phyloP scores from a whole-genome alignment of 2,329 filamentous ascomycete species.

The Davidsoniella neocaledoniae region DNA sequence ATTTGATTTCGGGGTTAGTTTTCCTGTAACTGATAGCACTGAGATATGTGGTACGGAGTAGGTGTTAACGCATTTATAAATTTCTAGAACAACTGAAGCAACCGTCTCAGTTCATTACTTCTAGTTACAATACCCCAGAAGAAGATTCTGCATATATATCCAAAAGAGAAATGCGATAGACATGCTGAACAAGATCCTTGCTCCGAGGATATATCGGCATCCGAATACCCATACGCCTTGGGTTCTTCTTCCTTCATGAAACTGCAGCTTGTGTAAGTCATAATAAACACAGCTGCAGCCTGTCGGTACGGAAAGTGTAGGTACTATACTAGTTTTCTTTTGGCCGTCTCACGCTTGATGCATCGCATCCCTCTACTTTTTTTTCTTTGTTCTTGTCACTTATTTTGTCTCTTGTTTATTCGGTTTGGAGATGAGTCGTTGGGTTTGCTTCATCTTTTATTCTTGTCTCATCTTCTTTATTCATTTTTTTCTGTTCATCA shows the following conservation, averaged over 20 bases:
- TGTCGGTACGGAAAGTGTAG: background rate
- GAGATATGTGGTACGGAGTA: slow-evolving; percentile 43
- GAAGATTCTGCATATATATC: too few species aligned
- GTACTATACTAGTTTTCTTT: background rate
- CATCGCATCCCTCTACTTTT: slow-evolving; percentile 1
- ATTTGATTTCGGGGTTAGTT: slow-evolving; percentile 38
- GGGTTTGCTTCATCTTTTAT: slow-evolving; percentile 5
- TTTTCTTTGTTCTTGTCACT: slow-evolving; percentile 4
- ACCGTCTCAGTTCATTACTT: slow-evolving; percentile 3
- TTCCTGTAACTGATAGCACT: slow-evolving; percentile 34
- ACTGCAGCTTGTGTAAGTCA: too few species aligned
- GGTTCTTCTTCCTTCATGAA: background rate
- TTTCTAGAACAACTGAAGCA: background rate
- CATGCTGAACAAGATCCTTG: background rate
- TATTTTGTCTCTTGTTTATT: slow-evolving; percentile 8
- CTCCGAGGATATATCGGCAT: background rate
- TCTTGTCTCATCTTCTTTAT: slow-evolving; percentile 1
- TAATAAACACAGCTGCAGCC: too few species aligned
- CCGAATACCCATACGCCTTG: background rate
- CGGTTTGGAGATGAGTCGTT: background rate
- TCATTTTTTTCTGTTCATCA: background rate
- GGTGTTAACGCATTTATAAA: slow-evolving; percentile 11
- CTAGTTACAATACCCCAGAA: background rate
- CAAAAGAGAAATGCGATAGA: too few species aligned
- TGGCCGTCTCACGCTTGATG: slow-evolving; percentile 1